Conservation (phyloP, 345 rosid genomes). For the Gossypium anomalum region DNA sequence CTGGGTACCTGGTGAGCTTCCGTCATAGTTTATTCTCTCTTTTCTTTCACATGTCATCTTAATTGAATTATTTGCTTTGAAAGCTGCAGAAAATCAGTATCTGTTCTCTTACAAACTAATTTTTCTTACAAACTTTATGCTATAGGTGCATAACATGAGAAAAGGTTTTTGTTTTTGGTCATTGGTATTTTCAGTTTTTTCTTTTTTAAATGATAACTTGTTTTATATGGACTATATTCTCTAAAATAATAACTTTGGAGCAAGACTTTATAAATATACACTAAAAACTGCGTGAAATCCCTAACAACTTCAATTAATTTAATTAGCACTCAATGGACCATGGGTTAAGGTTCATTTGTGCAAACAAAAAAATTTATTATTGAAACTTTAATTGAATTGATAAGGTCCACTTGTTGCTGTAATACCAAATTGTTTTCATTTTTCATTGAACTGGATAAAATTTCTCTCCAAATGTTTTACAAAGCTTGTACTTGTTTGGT, state of each 20-base stretch:
- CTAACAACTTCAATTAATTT: neutral
- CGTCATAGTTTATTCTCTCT: neutral
- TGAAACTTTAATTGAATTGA: neutral
- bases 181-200: neutral
- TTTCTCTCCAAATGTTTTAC: neutral
- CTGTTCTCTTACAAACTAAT: neutral
- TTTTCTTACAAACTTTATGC: neutral
- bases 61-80: slow-evolving; percentile 1
- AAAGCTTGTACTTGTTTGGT: neutral
- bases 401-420: neutral
- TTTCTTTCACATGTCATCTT: neutral
- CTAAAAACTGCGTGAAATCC: neutral
- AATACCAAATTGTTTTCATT: neutral
- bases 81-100: neutral
- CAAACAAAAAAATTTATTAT: neutral
- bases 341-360: neutral
- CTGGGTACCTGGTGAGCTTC: slow-evolving; percentile 86
- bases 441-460: neutral
- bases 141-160: neutral
- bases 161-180: neutral
- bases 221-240: neutral
- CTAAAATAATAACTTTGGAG: neutral
- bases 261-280: neutral
- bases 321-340: neutral
- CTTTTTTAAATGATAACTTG: neutral